Base-by-base conservation (phyloP, 2,329 filamentous ascomycete genomes). In the Bretziella fagacearum region DNA sequence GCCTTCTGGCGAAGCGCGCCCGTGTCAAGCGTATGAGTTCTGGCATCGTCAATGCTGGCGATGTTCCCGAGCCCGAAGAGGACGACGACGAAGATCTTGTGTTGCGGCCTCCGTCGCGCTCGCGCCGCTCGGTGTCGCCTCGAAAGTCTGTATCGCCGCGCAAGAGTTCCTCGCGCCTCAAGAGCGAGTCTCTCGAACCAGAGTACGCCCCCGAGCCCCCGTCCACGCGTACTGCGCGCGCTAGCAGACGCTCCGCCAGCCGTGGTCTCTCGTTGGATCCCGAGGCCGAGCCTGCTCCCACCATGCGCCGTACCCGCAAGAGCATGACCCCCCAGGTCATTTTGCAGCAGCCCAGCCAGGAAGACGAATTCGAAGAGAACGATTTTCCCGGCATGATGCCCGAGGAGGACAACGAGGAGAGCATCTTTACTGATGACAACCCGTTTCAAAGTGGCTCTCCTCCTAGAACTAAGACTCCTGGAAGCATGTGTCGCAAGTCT, bases 371-470 rank as follows among this genome's bases (percentile, higher is more conserved):
- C 13, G n/a, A 43, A 13, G 26, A 43, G 6, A 26, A 43, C 13
- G 49, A 51, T 33, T 48, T 60, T 64, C 51, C 65, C 64, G 53
- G 52, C 47, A 37, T 46, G 32, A 29, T 49, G 45, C 56, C 61
- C 51, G 58, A 59, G 10, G 60, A 62, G 17, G 58, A 60, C 18
- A 63, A 66, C 32, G 69, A 71, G 5, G 71, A 73, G 27, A 81
- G 71, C 56, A 79, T 82, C 26, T 96, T 96, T 61, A 85, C 81
- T 1, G 73, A 79, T 54, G 85, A 95, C 46, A 96, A 96, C 56
- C 87, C 89, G 0, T 96, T 96, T 59, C 89, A 96, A 60, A 84
- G 82, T 58, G 81, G 85, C 33, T 81, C 84, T 7, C 79, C 84
- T 1, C 62, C 71, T 4, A 60, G 62, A 1, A 62, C 68, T 23